Evolutionary conservation across 345 rosid genomes (phyloP).

Genomic region (Linum usitatissimum): DNA sequence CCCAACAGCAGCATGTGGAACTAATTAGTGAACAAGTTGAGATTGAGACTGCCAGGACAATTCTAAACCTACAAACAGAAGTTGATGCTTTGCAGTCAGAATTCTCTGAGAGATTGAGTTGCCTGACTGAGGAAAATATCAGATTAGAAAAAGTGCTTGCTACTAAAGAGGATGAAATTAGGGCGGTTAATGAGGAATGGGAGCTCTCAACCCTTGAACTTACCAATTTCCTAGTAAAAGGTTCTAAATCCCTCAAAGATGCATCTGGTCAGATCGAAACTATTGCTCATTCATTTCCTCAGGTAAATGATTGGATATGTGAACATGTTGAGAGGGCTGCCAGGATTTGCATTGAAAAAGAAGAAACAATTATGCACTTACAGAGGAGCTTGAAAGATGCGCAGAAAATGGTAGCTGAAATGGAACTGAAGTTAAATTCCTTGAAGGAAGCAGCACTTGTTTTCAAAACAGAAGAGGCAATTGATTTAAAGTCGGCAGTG

Average conservation of each 20-base stretch:
- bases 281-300: slow-evolving; percentile 61
- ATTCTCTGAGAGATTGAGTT: slow-evolving; percentile 39
- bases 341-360: slow-evolving; percentile 64
- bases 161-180: slow-evolving; percentile 51
- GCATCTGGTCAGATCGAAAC: slow-evolving; percentile 59
- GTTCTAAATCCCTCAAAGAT: slow-evolving; percentile 75
- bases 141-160: slow-evolving; percentile 37
- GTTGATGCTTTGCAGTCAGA: slow-evolving; percentile 50
- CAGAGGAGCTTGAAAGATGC: slow-evolving; percentile 85
- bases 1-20: slow-evolving; percentile 50
- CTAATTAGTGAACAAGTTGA: slow-evolving; percentile 72
- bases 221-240: slow-evolving; percentile 66
- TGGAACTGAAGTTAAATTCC: slow-evolving; percentile 64
- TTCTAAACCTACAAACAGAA: slow-evolving; percentile 78
- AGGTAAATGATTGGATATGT: slow-evolving; percentile 41
- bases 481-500: slow-evolving; percentile 22
- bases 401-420: slow-evolving; percentile 49
- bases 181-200: slow-evolving; percentile 48
- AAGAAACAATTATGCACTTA: slow-evolving; percentile 56
- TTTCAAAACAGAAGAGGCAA: slow-evolving; percentile 36
- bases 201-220: slow-evolving; percentile 76
- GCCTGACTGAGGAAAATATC: slow-evolving; percentile 41
- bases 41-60: slow-evolving; percentile 63
- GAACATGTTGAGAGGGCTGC: slow-evolving; percentile 73
- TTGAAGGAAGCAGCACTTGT: slow-evolving; percentile 61